phyloP scores from a whole-genome alignment of 495 filamentous ascomycete genomes.

The Aspergillus ostianus region DNA sequence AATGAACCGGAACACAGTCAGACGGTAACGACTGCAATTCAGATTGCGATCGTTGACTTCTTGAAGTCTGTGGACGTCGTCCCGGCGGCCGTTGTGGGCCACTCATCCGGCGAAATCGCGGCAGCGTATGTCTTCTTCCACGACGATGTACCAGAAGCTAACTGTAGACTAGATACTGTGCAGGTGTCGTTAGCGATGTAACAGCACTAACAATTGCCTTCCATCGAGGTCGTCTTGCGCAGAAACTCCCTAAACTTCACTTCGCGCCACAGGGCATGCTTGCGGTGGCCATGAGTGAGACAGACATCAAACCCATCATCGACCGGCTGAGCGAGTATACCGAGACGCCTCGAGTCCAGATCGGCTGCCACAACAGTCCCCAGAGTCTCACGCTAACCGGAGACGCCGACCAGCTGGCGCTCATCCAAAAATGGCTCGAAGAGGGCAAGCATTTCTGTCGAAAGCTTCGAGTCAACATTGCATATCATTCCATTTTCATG shows the following conservation, averaged over 20 bases:
- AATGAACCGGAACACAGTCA: conserved; percentile 39
- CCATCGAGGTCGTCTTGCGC: conserved; percentile 39
- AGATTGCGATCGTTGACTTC: conserved; percentile 38
- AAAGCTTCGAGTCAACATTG: conserved; percentile 47
- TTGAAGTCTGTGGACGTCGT: conserved; percentile 25
- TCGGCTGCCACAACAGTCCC: conserved; percentile 47
- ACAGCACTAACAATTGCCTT: conserved; percentile 33
- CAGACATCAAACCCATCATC: conserved; percentile 24
- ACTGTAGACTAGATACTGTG: no score
- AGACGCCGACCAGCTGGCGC: conserved; percentile 32
- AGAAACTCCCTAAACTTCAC: conserved; percentile 30
- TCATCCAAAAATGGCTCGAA: conserved; percentile 29
- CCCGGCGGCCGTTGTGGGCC: conserved; percentile 33
- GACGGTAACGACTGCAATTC: conserved; percentile 31
- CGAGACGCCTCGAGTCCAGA: conserved; percentile 23
- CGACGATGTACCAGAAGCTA: no score
- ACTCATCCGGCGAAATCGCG: conserved; percentile 38
- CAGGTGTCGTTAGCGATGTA: conserved; percentile 23
- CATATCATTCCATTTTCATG: conserved; percentile 57
- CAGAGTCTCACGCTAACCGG: conserved; percentile 46
- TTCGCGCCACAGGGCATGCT: conserved; percentile 41
- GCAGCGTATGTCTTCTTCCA: conserved; percentile 28
- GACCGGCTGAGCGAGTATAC: conserved; percentile 2
- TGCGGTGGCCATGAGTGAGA: conserved; percentile 25
- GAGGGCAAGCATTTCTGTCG: conserved; percentile 38